Evolutionary conservation across 2,329 filamentous ascomycete species (phyloP).

Genomic region (Aspergillus pseudonomiae): DNA sequence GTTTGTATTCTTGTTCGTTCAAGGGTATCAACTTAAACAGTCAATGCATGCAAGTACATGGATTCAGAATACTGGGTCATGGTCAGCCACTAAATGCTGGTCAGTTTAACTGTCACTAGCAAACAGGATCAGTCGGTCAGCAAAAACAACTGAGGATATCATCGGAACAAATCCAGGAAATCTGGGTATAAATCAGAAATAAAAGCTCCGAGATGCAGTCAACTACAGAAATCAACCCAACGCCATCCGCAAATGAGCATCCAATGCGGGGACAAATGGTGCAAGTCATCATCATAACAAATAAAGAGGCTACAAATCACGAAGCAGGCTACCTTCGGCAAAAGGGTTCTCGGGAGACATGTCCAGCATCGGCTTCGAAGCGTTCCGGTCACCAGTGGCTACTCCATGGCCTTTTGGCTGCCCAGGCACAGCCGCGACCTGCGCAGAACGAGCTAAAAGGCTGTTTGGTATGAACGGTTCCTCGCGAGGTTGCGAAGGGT

Average conservation of each 20-base stretch:
- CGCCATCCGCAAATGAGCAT: neutral
- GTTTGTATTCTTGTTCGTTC: neutral
- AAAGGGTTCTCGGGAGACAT: constrained; percentile 46
- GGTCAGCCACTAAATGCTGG: neutral
- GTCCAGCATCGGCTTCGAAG: constrained; percentile 47
- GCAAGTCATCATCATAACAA: neutral
- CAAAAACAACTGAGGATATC: neutral
- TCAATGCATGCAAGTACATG: neutral
- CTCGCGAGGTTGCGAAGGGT: constrained; percentile 15
- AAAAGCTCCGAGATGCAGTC: neutral
- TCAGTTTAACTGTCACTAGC: constrained; percentile 1
- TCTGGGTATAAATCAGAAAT: neutral
- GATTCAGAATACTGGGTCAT: neutral
- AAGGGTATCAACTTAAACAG: neutral
- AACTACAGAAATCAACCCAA: neutral
- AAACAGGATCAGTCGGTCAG: neutral
- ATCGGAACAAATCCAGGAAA: neutral
- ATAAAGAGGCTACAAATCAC: constrained; percentile 9
- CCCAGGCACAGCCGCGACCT: constrained; percentile 19
- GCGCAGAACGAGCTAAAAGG: constrained; percentile 37
- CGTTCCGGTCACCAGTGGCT: constrained; percentile 43
- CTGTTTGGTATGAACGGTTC: constrained; percentile 40
- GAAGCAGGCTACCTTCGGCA: constrained; percentile 49
- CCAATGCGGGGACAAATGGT: neutral
- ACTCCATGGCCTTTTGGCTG: constrained; percentile 40